phyloP scores from a whole-genome alignment of 2,329 filamentous ascomycete genomes.

The Dothistroma pini region DNA sequence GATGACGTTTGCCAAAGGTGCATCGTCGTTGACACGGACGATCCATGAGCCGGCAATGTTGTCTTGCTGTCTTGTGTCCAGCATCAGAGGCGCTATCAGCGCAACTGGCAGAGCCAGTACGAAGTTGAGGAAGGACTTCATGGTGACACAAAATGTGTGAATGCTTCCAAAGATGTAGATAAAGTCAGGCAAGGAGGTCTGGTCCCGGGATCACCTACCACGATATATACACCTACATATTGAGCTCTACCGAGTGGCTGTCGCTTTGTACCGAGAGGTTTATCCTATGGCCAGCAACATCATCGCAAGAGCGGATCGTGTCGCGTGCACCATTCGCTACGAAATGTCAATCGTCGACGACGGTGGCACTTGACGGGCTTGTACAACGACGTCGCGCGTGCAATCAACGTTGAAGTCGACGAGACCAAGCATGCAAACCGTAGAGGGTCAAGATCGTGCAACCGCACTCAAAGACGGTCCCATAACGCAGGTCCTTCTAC shows the following conservation, averaged over 20 bases:
- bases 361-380: conserved; percentile 1
- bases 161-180: background rate
- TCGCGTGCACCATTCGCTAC: conserved; percentile 1
- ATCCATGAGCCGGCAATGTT: conserved; percentile 24
- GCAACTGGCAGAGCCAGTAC: conserved; percentile 21
- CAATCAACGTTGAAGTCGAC: background rate
- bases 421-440: background rate
- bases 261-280: background rate
- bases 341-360: background rate
- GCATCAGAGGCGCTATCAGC: conserved; percentile 23
- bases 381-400: conserved; percentile 2
- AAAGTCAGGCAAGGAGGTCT: no score
- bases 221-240: conserved; percentile 23
- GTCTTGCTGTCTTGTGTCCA: conserved; percentile 18
- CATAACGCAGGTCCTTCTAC: no score
- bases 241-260: background rate
- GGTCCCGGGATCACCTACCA: conserved; percentile 10
- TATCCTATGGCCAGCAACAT: background rate
- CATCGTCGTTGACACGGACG: conserved; percentile 19
- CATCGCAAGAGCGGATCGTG: background rate
- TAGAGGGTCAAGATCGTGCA: background rate
- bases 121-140: conserved; percentile 23
- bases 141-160: conserved; percentile 6
- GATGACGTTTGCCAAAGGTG: conserved; percentile 17
- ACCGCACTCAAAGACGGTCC: background rate